These are phyloP conservation scores for Gossypium mustelinum DNA, from an alignment of 345 rosid species.

Conservation along the genomic window DNA sequence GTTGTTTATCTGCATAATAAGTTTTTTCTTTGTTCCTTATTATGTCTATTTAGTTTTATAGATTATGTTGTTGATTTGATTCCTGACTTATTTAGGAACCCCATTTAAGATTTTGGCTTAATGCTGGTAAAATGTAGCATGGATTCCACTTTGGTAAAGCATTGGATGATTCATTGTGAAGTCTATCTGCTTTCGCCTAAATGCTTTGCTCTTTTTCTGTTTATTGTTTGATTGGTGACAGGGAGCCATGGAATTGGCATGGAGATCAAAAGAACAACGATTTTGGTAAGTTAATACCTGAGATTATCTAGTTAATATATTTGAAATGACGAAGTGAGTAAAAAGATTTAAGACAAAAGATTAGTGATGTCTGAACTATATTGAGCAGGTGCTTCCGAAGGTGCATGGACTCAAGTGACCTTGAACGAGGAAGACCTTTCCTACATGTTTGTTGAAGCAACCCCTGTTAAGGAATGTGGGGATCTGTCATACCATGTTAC, in stretches of 20 bases:
- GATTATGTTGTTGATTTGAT: background rate
- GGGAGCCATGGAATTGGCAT: slow-evolving; percentile 41
- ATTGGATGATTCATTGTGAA: background rate
- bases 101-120: background rate
- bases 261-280: slow-evolving; percentile 30
- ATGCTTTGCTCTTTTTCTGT: background rate
- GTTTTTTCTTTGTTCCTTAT: background rate
- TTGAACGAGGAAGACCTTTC: slow-evolving; percentile 77
- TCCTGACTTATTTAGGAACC: background rate
- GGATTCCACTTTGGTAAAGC: background rate
- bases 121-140: background rate
- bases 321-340: background rate
- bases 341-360: background rate
- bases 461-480: slow-evolving; percentile 84
- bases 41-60: background rate
- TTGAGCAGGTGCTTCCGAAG: slow-evolving; percentile 11
- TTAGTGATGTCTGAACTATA: background rate
- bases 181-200: background rate
- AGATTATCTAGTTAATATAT: background rate
- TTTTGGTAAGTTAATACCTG: slow-evolving; percentile 28
- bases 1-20: background rate
- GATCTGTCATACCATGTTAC: slow-evolving; percentile 55
- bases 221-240: slow-evolving; percentile 26
- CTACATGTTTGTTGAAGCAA: slow-evolving; percentile 72
- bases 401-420: slow-evolving; percentile 46